Evolutionary conservation across 768 basidiomycete genomes (phyloP), one percentile per base, ranked within the genome.

Genomic region (Myochromella boudieri): DNA sequence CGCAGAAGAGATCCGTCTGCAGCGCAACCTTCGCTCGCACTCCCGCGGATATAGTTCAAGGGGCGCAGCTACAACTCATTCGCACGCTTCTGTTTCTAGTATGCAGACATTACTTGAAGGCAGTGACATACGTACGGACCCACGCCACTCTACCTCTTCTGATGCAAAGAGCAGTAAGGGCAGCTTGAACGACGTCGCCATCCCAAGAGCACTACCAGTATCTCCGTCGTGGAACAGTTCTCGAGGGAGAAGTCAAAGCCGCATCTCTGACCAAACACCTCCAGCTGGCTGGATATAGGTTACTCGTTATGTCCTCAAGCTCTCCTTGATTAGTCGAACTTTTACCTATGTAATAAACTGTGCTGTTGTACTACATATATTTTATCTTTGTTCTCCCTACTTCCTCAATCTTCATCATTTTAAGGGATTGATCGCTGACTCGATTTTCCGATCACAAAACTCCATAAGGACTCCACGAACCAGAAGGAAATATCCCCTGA

Each of bases 21-120:
- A 74, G 21, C 77, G 77, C 39, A 69, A 64, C 22, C 60, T 70
- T 21, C 62, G 69, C 40, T 55, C 68, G 14, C 76, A 72, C 49
- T 62, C 65, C 12, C 71, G 76, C 15, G 78, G 75, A 9, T 68
- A 70, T 43, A 63, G 64, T 38, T 53, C 65, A 24, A 65, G 62
- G 57, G 66, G 66, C 11, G 49, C 56, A 0, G 58, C 59, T 24
- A 71, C 72, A 28, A 57, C 71, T 18, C 75, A 76, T 46, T 82
- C 81, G 58, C 72, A 68, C 18, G 72, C 74, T 8, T 87, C 85
- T 7, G 63, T 82, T 4, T 78, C 74, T 59, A 85, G 81, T 59
- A 64, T 82, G 43, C 80, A 77, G 48, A 81, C 84, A 1, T 69
- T 86, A 40, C 69, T 79, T 36, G 85, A 88, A 55, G 80, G 79